phyloP scores from a whole-genome alignment of 1,139 yeast genomes.

The Diutina neorugosa region DNA sequence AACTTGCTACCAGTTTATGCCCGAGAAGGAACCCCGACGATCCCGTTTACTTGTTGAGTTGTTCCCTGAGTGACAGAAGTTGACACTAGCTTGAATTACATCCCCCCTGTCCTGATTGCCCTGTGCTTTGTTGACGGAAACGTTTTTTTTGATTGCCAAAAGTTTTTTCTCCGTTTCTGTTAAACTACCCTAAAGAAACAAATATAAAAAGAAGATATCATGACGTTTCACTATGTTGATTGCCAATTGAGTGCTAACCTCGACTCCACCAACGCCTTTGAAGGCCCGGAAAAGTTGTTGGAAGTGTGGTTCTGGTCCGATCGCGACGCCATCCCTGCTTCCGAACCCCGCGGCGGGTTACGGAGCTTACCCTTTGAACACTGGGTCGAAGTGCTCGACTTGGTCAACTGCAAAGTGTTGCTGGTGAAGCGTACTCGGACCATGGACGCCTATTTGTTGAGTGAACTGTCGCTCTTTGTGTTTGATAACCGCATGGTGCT shows the following conservation, averaged over 20 bases:
- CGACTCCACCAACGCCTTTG: conserved; percentile 87
- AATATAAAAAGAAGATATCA: background rate
- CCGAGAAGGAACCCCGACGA: conserved; percentile 4
- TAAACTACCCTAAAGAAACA: conserved; percentile 2
- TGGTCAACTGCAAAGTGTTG: conserved; percentile 79
- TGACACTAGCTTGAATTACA: background rate
- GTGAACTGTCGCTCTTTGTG: conserved; percentile 86
- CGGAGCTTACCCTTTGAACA: conserved; percentile 51
- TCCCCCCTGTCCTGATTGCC: background rate
- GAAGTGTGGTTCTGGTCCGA: conserved; percentile 74
- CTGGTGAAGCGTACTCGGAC: conserved; percentile 58
- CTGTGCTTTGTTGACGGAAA: background rate
- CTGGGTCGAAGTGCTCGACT: conserved; percentile 67
- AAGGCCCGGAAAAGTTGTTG: conserved; percentile 91
- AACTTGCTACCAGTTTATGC: conserved; percentile 1
- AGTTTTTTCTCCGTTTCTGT: conserved; percentile 4
- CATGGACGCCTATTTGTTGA: conserved; percentile 75
- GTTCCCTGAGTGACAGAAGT: background rate
- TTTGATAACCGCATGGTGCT: conserved; percentile 75
- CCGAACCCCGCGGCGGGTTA: conserved; percentile 32
- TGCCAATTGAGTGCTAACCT: conserved; percentile 67
- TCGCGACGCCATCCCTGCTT: conserved; percentile 24
- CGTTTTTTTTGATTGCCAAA: conserved; percentile 4
- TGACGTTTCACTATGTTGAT: conserved; percentile 37
- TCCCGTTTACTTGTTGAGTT: background rate